Evolutionary conservation across 768 basidiomycete species (phyloP).

Genomic region (Kwoniella mangroviensis): DNA sequence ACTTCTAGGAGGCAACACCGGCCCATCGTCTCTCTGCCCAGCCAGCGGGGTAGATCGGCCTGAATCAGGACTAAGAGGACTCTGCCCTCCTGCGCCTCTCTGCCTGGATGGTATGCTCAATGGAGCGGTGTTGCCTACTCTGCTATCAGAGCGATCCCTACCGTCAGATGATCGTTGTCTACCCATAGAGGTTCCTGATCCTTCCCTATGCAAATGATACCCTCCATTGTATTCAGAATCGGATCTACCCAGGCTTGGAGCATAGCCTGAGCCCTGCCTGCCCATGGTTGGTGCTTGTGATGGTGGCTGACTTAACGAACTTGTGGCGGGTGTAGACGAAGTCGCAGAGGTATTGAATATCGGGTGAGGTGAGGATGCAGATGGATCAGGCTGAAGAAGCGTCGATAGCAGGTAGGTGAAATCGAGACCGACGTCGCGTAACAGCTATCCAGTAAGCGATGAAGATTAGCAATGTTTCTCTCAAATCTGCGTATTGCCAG

Average conservation of each 20-base stretch:
- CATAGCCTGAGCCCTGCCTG: constrained; percentile 12
- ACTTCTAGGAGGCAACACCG: constrained; percentile 9
- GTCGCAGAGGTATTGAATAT: constrained; percentile 22
- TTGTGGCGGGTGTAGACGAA: constrained; percentile 23
- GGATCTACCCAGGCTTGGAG: background rate
- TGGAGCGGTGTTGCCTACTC: constrained; percentile 17
- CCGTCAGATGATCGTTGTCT: background rate
- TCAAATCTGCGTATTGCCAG: background rate
- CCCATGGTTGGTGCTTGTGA: constrained; percentile 19
- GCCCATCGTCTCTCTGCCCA: background rate
- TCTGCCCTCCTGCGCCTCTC: background rate
- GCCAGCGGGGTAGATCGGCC: background rate
- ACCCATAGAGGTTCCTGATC: background rate
- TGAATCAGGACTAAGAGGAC: background rate
- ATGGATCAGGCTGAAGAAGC: constrained; percentile 47
- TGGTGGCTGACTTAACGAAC: constrained; percentile 32
- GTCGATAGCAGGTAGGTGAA: constrained; percentile 86
- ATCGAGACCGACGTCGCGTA: constrained; percentile 92
- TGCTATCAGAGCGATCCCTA: background rate
- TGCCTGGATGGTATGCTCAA: constrained; percentile 17
- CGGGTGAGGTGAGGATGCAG: constrained; percentile 23
- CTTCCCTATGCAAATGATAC: background rate
- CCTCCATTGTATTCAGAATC: constrained; percentile 2
- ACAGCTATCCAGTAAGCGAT: constrained; percentile 62
- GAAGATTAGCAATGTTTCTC: background rate